These are phyloP conservation scores for Chlamydomonas sphaeroides DNA, from an alignment of 139 green algal genomes.

Conservation along the genomic window DNA sequence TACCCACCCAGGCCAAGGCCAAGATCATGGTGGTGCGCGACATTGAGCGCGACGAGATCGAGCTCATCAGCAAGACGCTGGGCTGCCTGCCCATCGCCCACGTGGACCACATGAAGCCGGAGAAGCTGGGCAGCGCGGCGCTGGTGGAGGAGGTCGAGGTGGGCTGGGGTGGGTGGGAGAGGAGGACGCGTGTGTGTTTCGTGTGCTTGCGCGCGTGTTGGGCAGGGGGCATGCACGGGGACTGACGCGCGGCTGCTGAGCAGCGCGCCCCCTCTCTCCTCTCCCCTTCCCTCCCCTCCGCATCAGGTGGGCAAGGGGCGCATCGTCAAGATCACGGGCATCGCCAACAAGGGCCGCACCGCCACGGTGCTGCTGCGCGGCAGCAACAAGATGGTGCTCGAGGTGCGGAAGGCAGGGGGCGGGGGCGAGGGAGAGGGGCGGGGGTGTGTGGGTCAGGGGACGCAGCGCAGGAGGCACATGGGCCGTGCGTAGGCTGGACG, in stretches of 20 bases:
- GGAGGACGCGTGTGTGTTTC: neutral
- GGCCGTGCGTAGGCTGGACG: too few relatives aligned
- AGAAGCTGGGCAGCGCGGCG: slow-evolving; percentile 94
- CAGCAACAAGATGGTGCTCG: slow-evolving; percentile 95
- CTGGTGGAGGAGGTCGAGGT: slow-evolving; percentile 84
- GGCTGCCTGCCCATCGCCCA: slow-evolving; percentile 95
- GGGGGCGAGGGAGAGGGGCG: too few relatives aligned
- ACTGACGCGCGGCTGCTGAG: neutral
- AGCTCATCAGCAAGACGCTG: slow-evolving; percentile 95
- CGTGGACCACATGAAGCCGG: slow-evolving; percentile 93
- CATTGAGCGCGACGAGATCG: slow-evolving; percentile 98
- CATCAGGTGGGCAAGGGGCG: slow-evolving; percentile 74
- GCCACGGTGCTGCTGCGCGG: slow-evolving; percentile 93
- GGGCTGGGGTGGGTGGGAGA: neutral
- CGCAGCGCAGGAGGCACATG: too few relatives aligned
- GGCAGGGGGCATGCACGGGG: neutral
- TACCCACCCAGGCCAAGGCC: slow-evolving; percentile 93
- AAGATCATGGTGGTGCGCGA: slow-evolving; percentile 99
- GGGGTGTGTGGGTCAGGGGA: too few relatives aligned
- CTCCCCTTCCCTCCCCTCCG: neutral
- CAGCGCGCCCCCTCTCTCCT: neutral
- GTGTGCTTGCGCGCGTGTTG: neutral
- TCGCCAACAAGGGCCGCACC: slow-evolving; percentile 89
- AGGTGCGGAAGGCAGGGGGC: slow-evolving; percentile 11
- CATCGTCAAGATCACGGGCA: slow-evolving; percentile 91